Conservation (phyloP, 768 basidiomycete species). For the Boletus bicolor region DNA sequence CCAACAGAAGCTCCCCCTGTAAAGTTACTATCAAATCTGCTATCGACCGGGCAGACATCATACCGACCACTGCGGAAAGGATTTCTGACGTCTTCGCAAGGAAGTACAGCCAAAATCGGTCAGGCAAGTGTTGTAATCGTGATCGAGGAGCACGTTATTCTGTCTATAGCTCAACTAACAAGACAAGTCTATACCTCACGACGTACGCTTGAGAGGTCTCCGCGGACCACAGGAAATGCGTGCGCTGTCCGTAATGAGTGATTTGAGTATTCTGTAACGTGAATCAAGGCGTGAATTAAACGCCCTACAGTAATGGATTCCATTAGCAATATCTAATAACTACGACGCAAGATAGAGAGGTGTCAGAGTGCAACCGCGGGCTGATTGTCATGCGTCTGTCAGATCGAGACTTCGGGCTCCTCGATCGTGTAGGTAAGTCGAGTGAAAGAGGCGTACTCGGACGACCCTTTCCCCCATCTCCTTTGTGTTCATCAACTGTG, state of each 20-base stretch:
- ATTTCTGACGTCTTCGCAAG: background rate
- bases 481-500: background rate
- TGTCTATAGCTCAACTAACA: background rate
- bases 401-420: background rate
- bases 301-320: constrained; percentile 3
- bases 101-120: constrained; percentile 10
- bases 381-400: background rate
- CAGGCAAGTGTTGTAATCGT: constrained; percentile 2
- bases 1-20: no score
- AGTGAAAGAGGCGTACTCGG: background rate
- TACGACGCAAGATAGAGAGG: background rate
- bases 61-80: no score
- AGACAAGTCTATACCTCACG: background rate
- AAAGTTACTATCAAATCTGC: no score
- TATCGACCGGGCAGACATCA: no score
- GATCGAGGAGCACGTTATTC: constrained; percentile 12
- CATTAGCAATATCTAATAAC: constrained; percentile 7
- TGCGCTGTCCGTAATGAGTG: background rate
- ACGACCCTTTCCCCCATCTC: background rate
- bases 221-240: constrained; percentile 11
- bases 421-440: background rate
- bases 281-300: background rate
- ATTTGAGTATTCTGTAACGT: background rate
- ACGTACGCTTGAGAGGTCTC: constrained; percentile 7
- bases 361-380: constrained; percentile 4